Percentiles rank a stretch among this genome's conserved stretches.
These are phyloP conservation scores for Haematococcus sp. DNA, from an alignment of 139 green algal species.

Conservation along the genomic window DNA sequence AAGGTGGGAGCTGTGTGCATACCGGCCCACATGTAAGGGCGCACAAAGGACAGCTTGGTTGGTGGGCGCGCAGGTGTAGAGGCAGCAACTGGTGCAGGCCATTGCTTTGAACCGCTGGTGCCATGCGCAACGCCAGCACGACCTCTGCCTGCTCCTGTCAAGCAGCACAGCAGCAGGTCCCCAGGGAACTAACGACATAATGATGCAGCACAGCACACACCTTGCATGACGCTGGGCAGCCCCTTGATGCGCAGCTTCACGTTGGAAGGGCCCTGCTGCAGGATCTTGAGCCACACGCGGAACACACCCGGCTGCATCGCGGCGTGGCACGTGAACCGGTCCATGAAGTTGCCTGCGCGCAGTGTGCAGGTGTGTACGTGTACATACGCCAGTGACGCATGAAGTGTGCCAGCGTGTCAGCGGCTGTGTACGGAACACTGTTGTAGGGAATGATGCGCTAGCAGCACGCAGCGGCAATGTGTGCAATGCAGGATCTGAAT, in stretches of 20 bases:
- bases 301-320: constrained; percentile 37
- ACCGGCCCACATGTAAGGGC: background rate
- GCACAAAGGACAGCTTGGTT: background rate
- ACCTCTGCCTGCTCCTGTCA: too few species aligned
- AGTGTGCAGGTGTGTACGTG: background rate
- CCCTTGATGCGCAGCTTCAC: constrained; percentile 26
- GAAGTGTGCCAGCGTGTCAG: background rate
- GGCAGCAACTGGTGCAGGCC: too few species aligned
- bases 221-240: constrained; percentile 2
- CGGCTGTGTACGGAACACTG: background rate
- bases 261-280: constrained; percentile 33
- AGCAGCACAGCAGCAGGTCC: too few species aligned
- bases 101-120: too few species aligned
- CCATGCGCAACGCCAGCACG: too few species aligned
- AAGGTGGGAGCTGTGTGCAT: background rate
- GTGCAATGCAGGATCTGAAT: too few species aligned
- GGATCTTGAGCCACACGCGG: constrained; percentile 29
- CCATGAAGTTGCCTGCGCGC: constrained; percentile 16
- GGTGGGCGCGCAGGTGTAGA: too few species aligned
- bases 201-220: background rate
- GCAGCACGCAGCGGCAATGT: too few species aligned
- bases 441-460: too few species aligned
- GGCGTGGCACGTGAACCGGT: constrained; percentile 31
- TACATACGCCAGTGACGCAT: background rate
- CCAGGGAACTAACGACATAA: too few species aligned